phyloP scores from a whole-genome alignment of 805 yeast genomes.

The Metschnikowia lunata region DNA sequence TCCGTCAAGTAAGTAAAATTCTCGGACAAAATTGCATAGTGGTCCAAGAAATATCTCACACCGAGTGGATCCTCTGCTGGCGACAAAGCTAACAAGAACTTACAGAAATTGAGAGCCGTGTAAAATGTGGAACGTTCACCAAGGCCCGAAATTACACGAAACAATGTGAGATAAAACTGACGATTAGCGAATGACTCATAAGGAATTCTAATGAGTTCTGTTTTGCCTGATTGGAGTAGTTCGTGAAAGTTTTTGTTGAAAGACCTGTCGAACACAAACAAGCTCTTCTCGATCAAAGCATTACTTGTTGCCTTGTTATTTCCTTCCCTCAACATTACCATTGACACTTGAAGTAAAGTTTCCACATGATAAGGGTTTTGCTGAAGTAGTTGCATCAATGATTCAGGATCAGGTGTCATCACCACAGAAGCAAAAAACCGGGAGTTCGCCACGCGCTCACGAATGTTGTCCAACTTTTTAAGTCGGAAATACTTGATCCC shows the following conservation, averaged over 20 bases:
- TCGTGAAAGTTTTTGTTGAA: conserved; percentile 55
- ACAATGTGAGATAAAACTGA: conserved; percentile 68
- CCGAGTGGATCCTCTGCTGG: conserved; percentile 86
- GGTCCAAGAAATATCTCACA: conserved; percentile 77
- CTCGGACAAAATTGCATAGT: conserved; percentile 62
- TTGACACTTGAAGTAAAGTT: conserved; percentile 73
- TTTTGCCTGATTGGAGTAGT: conserved; percentile 41
- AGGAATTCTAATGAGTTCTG: conserved; percentile 64
- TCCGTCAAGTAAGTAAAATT: conserved; percentile 61
- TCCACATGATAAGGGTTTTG: conserved; percentile 71
- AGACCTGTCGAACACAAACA: conserved; percentile 76
- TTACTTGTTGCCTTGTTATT: conserved; percentile 63
- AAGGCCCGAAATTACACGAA: conserved; percentile 64
- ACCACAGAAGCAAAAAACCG: conserved; percentile 61
- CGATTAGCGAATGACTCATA: conserved; percentile 72
- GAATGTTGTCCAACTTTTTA: conserved; percentile 28
- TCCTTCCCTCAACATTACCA: conserved; percentile 72
- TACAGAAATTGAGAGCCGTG: conserved; percentile 76
- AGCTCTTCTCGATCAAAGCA: conserved; percentile 70
- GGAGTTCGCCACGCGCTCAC: conserved; percentile 40
- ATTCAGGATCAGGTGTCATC: conserved; percentile 75
- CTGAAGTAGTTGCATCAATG: conserved; percentile 54
- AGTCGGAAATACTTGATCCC: conserved; percentile 60
- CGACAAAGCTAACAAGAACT: conserved; percentile 59
- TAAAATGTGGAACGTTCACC: conserved; percentile 73